phyloP scores from a whole-genome alignment of 306 rosid genomes.

The Citrullus amarus region DNA sequence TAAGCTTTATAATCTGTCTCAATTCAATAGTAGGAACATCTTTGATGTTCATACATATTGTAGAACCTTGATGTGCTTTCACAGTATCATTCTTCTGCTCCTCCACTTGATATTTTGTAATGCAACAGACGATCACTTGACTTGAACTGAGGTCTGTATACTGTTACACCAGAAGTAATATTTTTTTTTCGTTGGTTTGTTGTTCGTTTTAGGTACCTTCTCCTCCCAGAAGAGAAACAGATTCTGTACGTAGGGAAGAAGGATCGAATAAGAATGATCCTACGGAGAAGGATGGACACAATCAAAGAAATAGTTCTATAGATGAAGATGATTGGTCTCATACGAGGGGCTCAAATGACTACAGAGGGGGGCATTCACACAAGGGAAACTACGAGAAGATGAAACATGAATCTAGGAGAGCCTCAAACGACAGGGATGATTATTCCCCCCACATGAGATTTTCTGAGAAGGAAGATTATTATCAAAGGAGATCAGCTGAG shows the following conservation, averaged over 20 bases:
- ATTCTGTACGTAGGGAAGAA: slow-evolving; percentile 25
- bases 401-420: neutral
- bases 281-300: slow-evolving; percentile 20
- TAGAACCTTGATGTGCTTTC: neutral
- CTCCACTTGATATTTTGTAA: neutral
- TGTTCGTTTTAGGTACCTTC: slow-evolving; percentile 50
- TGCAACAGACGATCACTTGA: neutral
- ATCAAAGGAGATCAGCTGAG: neutral
- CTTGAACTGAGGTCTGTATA: neutral
- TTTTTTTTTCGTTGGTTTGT: neutral
- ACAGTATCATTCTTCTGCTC: neutral
- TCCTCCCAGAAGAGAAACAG: slow-evolving; percentile 59
- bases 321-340: slow-evolving; percentile 22
- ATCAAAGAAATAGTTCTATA: slow-evolving; percentile 22
- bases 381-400: slow-evolving; percentile 1
- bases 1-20: neutral
- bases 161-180: neutral
- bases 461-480: slow-evolving; percentile 11
- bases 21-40: neutral
- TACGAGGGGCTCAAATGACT: slow-evolving; percentile 23
- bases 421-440: slow-evolving; percentile 10
- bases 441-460: slow-evolving; percentile 13
- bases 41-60: neutral
- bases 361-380: slow-evolving; percentile 10
- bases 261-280: slow-evolving; percentile 24